A percentile compares a stretch with the other conserved stretches of the same genome.
Conservation (phyloP, 2,329 filamentous ascomycete species). For the Thielaviopsis populi region DNA sequence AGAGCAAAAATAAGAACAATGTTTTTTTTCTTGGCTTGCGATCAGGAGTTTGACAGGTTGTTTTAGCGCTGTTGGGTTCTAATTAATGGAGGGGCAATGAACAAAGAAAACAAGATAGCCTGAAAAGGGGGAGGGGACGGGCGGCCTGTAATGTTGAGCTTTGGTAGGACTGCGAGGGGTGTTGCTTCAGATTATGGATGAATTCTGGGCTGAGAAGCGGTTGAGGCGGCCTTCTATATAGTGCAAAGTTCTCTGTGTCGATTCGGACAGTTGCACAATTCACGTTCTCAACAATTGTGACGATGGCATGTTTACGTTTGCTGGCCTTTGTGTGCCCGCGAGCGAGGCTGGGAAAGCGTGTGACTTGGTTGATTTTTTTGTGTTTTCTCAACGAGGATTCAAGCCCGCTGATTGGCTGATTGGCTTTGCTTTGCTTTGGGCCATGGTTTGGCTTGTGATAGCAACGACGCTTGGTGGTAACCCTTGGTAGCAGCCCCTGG, state of each 20-base stretch:
- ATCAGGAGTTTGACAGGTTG: neutral
- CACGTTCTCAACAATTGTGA: neutral
- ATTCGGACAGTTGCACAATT: too few species aligned
- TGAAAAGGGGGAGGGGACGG: neutral
- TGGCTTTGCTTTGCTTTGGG: neutral
- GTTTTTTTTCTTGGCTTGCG: neutral
- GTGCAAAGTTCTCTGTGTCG: neutral
- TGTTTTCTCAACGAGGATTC: neutral
- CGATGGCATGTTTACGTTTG: neutral
- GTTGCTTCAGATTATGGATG: neutral
- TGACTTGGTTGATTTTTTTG: slow-evolving; percentile 5
- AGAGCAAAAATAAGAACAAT: neutral
- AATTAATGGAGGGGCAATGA: slow-evolving; percentile 1
- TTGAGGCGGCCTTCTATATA: neutral
- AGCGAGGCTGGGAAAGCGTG: neutral
- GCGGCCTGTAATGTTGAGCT: neutral
- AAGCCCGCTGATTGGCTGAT: slow-evolving; percentile 3
- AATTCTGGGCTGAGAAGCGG: too few species aligned
- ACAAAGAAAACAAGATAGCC: slow-evolving; percentile 6
- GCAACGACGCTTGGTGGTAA: neutral
- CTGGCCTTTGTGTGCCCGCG: neutral
- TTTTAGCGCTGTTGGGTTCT: neutral
- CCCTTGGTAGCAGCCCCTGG: neutral
- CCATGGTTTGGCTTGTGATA: slow-evolving; percentile 8
- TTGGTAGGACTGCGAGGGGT: neutral